These are phyloP conservation scores for Trypanosoma melophagium DNA, from an alignment of 208 protist genomes.

Conservation along the genomic window DNA sequence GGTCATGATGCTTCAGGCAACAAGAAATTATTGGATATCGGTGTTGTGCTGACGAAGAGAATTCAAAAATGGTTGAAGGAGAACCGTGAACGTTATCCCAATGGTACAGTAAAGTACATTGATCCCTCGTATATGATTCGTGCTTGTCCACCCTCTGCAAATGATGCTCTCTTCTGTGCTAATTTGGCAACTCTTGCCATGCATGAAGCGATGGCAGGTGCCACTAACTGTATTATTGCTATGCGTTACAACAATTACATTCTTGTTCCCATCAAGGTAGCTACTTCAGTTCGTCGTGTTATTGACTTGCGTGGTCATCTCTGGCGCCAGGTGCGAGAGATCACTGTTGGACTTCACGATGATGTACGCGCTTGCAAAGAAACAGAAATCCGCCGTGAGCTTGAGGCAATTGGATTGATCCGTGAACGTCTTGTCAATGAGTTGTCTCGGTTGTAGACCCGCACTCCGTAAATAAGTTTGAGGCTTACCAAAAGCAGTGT, in stretches of 20 bases:
- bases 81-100: conserved; percentile 62
- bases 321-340: conserved; percentile 88
- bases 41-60: conserved; percentile 83
- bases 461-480: too few relatives aligned
- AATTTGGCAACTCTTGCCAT: conserved; percentile 86
- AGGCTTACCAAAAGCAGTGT: too few relatives aligned
- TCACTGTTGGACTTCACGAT: conserved; percentile 82
- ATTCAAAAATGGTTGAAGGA: conserved; percentile 81
- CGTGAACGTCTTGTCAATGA: conserved; percentile 60
- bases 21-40: conserved; percentile 92
- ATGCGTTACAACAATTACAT: conserved; percentile 92
- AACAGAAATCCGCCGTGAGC: conserved; percentile 73
- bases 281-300: conserved; percentile 84
- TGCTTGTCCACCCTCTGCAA: conserved; percentile 85
- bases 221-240: conserved; percentile 86
- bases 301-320: conserved; percentile 75
- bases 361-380: conserved; percentile 49
- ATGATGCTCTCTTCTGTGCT: conserved; percentile 89
- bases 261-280: conserved; percentile 85
- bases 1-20: conserved; percentile 92
- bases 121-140: conserved; percentile 97
- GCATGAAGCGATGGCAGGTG: conserved; percentile 89
- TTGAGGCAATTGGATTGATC: conserved; percentile 62
- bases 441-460: conserved; percentile 64
- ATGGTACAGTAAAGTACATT: conserved; percentile 93